Evolutionary conservation across 2,329 filamentous ascomycete genomes (phyloP), one percentile per base, ranked within the genome.

Genomic region (Colletotrichum echinochloae): DNA sequence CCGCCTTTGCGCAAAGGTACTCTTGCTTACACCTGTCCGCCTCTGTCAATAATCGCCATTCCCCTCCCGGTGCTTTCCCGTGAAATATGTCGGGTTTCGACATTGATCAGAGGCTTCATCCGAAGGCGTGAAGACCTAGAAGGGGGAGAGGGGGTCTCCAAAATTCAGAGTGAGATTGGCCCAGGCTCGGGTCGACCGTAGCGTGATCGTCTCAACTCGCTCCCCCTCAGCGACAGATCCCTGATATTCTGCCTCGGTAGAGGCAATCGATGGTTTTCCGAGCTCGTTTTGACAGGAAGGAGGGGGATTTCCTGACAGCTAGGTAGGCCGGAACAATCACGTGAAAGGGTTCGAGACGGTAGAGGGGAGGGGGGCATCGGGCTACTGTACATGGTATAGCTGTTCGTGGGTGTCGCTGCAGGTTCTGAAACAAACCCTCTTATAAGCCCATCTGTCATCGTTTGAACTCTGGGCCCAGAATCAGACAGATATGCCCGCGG

Each of bases 401-500:
- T 64, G 63, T 66, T 61, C 63, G 56, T 52, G 63, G 56, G 61
- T 66, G n/a, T 35, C 66, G 66, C 51, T 41, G 63, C 63, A 61
- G 49, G 44, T 61, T 57, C 66, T 70, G 66, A 70, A 66, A 70
- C 66, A 70, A 66, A 70, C 56, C 62, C 56, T 70, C 49, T 60
- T n/a, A 18, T 49, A 41, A 33, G 56, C 41, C 59, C 51, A 61
- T 66, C 66, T 70, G 63, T 66, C 66, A 61, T 66, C 49, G 66
- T 70, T 66, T 70, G 63, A 66, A 51, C 49, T 61, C 16, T 51
- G 37, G 8, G 12, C 18, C 54, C 54, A 60, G 65, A 18, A 66
- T 70, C 66, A 52, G 66, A 70, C 63, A 61, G n/a, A 57, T 26
- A 54, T 26, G 35, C 30, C 44, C 26, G n/a, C 37, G 30, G 37